phyloP scores from a whole-genome alignment of 257 asterid genomes.

The Dorcoceras hygrometricum region DNA sequence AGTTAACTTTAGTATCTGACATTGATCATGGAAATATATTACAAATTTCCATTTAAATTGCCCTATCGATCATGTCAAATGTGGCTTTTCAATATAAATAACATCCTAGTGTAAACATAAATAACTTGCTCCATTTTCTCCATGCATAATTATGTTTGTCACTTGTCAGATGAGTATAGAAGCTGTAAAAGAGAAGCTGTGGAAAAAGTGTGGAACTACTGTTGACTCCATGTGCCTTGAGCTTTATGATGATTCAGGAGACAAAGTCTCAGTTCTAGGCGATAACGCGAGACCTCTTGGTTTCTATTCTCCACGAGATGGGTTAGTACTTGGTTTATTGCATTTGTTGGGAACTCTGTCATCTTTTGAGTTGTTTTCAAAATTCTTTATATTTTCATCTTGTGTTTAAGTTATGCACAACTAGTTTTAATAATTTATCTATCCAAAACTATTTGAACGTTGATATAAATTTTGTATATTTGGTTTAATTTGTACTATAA shows the following conservation, averaged over 20 bases:
- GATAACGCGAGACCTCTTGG: slow-evolving; percentile 72
- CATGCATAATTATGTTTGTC: slow-evolving; percentile 14
- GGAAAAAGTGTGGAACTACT: slow-evolving; percentile 94
- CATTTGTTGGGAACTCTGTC: slow-evolving; percentile 3
- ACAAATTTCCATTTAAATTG: slow-evolving; percentile 3
- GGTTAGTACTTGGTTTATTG: slow-evolving; percentile 56
- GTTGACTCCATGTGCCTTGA: slow-evolving; percentile 79
- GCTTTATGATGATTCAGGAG: slow-evolving; percentile 73
- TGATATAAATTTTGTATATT: no score
- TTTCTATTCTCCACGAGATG: slow-evolving; percentile 80
- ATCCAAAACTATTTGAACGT: neutral
- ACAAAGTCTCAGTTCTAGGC: slow-evolving; percentile 56
- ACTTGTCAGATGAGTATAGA: slow-evolving; percentile 71
- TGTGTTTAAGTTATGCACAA: no score
- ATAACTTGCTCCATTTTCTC: slow-evolving; percentile 18
- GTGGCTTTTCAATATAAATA: neutral
- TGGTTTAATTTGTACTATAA: neutral
- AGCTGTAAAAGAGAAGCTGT: slow-evolving; percentile 83
- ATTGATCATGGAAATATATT: neutral
- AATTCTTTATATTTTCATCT: neutral
- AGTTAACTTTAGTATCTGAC: no score
- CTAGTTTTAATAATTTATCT: neutral
- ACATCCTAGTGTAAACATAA: slow-evolving; percentile 5
- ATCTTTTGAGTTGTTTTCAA: neutral
- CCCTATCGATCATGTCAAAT: neutral